Conservation (phyloP, 2,329 filamentous ascomycete species). For the Apiospora hydei region DNA sequence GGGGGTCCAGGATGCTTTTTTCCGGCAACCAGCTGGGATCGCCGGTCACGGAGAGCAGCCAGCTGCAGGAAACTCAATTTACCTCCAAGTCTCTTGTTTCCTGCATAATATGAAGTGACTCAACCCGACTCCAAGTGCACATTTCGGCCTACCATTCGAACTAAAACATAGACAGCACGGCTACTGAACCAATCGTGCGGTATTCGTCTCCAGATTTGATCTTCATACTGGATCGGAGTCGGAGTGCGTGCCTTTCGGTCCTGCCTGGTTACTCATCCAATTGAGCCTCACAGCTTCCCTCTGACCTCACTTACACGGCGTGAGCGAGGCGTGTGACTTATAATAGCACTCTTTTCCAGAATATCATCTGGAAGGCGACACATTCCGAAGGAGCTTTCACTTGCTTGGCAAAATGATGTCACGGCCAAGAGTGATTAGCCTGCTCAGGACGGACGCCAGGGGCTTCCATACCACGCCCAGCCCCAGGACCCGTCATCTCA, state of each 20-base stretch:
- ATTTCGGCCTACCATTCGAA: neutral
- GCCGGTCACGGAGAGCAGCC: constrained; percentile 12
- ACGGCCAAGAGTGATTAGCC: constrained; percentile 26
- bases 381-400: neutral
- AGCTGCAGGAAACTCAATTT: constrained; percentile 10
- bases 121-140: constrained; percentile 11
- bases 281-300: neutral
- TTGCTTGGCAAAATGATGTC: neutral
- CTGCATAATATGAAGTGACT: neutral
- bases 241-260: neutral
- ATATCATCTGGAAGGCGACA: neutral
- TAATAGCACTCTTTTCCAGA: neutral
- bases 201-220: neutral
- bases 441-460: constrained; percentile 16
- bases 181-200: neutral
- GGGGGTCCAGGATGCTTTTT: neutral
- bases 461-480: constrained; percentile 19
- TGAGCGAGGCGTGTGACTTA: neutral
- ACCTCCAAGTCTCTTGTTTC: neutral
- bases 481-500: constrained; percentile 72
- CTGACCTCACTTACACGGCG: constrained; percentile 18
- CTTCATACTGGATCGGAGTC: neutral
- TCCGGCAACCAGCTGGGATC: neutral
- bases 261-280: neutral
- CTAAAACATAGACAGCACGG: neutral